phyloP scores from a whole-genome alignment of 2,329 filamentous ascomycete species.

The Thelonectria discophora region DNA sequence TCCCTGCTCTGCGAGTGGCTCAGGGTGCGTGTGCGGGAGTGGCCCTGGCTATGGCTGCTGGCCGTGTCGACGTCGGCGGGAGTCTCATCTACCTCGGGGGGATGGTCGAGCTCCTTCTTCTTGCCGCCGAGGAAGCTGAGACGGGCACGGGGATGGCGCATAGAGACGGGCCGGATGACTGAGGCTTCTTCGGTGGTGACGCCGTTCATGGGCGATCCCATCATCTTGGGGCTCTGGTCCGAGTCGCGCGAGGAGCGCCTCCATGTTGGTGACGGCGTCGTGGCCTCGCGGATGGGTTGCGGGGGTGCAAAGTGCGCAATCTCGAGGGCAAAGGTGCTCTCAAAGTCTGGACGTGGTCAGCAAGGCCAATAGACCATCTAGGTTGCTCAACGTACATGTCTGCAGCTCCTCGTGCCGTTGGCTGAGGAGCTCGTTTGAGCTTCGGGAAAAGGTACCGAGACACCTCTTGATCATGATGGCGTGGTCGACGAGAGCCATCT shows the following conservation, averaged over 20 bases:
- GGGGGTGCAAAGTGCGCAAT: conserved; percentile 68
- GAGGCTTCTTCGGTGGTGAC: conserved; percentile 59
- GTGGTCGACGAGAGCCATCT: conserved; percentile 87
- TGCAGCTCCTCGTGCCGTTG: conserved; percentile 67
- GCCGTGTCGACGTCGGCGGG: conserved; percentile 46
- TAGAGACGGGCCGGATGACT: conserved; percentile 59
- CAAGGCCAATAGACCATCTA: background rate
- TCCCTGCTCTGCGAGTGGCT: conserved; percentile 44
- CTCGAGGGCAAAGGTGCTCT: conserved; percentile 71
- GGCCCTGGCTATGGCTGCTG: conserved; percentile 42
- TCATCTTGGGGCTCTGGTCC: conserved; percentile 48
- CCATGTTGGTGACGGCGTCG: conserved; percentile 56
- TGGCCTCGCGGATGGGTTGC: conserved; percentile 53
- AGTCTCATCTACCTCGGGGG: conserved; percentile 41
- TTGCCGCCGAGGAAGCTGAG: conserved; percentile 66
- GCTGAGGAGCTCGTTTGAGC: conserved; percentile 66
- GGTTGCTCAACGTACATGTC: conserved; percentile 62
- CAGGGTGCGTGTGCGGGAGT: too few species aligned
- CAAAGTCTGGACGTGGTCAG: conserved; percentile 61
- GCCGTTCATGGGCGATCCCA: conserved; percentile 47
- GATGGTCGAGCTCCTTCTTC: conserved; percentile 53
- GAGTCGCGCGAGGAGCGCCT: conserved; percentile 60
- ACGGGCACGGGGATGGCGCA: conserved; percentile 61
- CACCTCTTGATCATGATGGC: conserved; percentile 87
- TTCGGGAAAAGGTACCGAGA: conserved; percentile 73